Conservation (phyloP, 306 rosid species). For the Malus sieversii region DNA sequence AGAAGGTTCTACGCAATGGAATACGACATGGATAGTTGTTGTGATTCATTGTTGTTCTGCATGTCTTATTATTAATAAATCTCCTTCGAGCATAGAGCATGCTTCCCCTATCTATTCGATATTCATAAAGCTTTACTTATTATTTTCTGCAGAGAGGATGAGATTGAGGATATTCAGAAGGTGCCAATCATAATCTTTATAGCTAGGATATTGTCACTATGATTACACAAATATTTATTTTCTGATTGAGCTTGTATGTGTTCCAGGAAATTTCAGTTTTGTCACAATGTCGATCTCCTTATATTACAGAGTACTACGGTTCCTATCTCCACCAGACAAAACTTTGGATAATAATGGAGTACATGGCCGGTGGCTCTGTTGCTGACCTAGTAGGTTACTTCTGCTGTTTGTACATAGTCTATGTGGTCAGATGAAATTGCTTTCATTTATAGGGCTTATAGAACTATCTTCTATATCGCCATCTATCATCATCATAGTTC, state of each 20-base stretch:
- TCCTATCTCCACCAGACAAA: conserved; percentile 91
- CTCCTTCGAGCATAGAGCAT: not conserved
- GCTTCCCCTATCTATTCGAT: conserved; percentile 12
- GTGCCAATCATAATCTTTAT: conserved; percentile 37
- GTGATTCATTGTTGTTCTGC: not conserved
- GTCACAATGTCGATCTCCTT: conserved; percentile 93
- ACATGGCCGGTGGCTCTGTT: conserved; percentile 99
- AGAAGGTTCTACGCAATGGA: not conserved
- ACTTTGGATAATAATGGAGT: conserved; percentile 99
- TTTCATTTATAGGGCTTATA: not conserved
- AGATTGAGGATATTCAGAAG: conserved; percentile 97
- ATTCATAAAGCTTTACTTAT: conserved; percentile 20
- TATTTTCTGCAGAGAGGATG: conserved; percentile 76
- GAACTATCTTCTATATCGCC: not conserved
- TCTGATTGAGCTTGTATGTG: conserved; percentile 38
- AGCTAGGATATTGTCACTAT: conserved; percentile 11
- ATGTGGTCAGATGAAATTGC: conserved; percentile 18
- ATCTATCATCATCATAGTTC: not conserved
- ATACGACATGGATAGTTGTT: not conserved
- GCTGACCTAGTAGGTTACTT: conserved; percentile 95
- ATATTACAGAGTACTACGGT: conserved; percentile 95
- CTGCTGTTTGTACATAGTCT: conserved; percentile 28
- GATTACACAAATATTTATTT: conserved; percentile 8
- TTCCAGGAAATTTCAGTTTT: conserved; percentile 97
- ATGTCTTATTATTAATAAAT: not conserved